Conservation (phyloP, 495 filamentous ascomycete species). For the Delitschia confertaspora region DNA sequence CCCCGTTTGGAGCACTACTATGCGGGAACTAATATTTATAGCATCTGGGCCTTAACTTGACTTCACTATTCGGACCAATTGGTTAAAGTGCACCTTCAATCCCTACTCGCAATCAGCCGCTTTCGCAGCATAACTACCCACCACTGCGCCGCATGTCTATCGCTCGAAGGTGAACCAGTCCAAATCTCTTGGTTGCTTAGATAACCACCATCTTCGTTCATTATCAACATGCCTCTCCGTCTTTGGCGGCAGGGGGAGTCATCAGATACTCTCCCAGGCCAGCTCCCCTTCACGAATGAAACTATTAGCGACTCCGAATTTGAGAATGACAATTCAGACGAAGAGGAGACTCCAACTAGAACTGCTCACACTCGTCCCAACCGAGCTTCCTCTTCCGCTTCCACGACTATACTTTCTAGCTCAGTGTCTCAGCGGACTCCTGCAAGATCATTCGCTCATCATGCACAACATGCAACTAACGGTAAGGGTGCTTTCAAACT, state of each 20-base stretch:
- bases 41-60: too few species aligned
- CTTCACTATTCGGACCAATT: too few species aligned
- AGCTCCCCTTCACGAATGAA: constrained; percentile 27
- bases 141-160: too few species aligned
- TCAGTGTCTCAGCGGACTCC: constrained; percentile 54
- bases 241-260: constrained; percentile 3
- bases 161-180: too few species aligned
- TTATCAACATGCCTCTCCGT: constrained; percentile 14
- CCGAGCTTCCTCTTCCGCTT: constrained; percentile 20
- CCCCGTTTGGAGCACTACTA: too few species aligned
- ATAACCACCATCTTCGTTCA: too few species aligned
- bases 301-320: constrained; percentile 21
- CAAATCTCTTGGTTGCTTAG: too few species aligned
- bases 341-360: constrained; percentile 3
- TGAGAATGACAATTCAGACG: neutral
- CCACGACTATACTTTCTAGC: constrained; percentile 31
- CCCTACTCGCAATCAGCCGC: too few species aligned
- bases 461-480: constrained; percentile 54
- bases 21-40: too few species aligned
- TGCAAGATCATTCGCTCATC: constrained; percentile 69
- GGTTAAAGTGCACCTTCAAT: too few species aligned
- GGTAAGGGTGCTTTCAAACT: constrained; percentile 39
- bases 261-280: constrained; percentile 13
- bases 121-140: too few species aligned
- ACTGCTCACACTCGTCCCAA: constrained; percentile 13